Evolutionary conservation across 2,329 filamentous ascomycete species (phyloP).

Genomic region (Fusarium poae): DNA sequence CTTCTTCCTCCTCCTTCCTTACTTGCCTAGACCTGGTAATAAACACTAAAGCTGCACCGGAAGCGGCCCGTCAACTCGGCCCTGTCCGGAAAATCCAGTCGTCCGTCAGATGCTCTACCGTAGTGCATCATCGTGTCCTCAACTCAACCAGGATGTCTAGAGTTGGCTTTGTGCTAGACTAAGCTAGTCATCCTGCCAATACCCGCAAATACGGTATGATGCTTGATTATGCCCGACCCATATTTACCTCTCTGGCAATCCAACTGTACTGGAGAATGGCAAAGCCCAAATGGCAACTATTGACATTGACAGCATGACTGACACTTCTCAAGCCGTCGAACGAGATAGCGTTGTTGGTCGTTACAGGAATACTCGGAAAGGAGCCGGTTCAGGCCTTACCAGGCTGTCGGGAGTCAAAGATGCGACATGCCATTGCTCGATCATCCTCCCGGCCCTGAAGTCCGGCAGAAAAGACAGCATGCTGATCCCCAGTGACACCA

Average conservation of each 20-base stretch:
- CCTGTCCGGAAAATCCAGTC: slow-evolving; percentile 7
- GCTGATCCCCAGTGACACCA: slow-evolving; percentile 24
- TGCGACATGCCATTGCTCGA: slow-evolving; percentile 25
- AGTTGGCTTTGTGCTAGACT: not conserved
- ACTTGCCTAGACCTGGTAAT: not conserved
- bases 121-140: not conserved
- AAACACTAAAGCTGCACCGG: not conserved
- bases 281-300: slow-evolving; percentile 8
- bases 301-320: slow-evolving; percentile 16
- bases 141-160: not conserved
- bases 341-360: slow-evolving; percentile 11
- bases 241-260: not conserved
- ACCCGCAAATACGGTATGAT: not conserved
- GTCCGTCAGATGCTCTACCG: not conserved
- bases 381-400: slow-evolving; percentile 42
- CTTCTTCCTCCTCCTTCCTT: not conserved
- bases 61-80: slow-evolving; percentile 1
- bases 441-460: slow-evolving; percentile 30
- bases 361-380: slow-evolving; percentile 22
- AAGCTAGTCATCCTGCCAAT: not conserved
- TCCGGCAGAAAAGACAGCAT: slow-evolving; percentile 18
- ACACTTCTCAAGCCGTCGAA: slow-evolving; percentile 20
- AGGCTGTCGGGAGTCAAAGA: slow-evolving; percentile 45
- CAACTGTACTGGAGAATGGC: not conserved
- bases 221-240: slow-evolving; percentile 3